These are phyloP conservation scores for Alternaria metachromatica DNA, from an alignment of 2,329 filamentous ascomycete genomes.

Conservation along the genomic window DNA sequence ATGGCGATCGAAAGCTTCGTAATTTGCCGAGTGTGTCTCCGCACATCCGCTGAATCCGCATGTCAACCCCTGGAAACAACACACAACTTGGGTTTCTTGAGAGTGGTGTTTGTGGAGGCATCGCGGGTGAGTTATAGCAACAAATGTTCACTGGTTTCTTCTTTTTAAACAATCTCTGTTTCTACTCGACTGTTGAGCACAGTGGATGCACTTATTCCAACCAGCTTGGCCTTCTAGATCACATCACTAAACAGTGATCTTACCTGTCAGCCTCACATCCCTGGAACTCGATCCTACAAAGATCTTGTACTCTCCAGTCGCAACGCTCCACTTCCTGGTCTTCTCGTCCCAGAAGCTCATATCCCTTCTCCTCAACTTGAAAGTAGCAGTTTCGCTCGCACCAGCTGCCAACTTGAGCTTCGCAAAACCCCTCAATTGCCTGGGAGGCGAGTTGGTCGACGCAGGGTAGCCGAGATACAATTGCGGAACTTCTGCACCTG, in stretches of 20 bases:
- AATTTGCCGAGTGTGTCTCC: not conserved
- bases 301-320: constrained; percentile 42
- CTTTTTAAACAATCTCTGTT: not conserved
- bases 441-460: constrained; percentile 37
- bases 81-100: not conserved
- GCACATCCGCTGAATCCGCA: not conserved
- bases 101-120: not conserved
- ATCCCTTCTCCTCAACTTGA: constrained; percentile 46
- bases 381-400: constrained; percentile 39
- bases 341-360: constrained; percentile 47
- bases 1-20: not conserved
- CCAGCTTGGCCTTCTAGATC: not conserved
- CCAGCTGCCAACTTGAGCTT: constrained; percentile 44
- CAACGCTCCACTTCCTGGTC: constrained; percentile 44
- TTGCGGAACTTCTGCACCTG: constrained; percentile 49
- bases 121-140: not conserved
- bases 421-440: constrained; percentile 47
- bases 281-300: constrained; percentile 46
- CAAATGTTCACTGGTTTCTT: not conserved
- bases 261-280: constrained; percentile 44
- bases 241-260: constrained; percentile 38
- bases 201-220: not conserved
- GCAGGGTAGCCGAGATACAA: constrained; percentile 47
- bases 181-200: not conserved
- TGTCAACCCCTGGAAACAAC: not conserved